Base-by-base conservation (phyloP, 768 basidiomycete genomes). In the Tephrocybe sp. region DNA sequence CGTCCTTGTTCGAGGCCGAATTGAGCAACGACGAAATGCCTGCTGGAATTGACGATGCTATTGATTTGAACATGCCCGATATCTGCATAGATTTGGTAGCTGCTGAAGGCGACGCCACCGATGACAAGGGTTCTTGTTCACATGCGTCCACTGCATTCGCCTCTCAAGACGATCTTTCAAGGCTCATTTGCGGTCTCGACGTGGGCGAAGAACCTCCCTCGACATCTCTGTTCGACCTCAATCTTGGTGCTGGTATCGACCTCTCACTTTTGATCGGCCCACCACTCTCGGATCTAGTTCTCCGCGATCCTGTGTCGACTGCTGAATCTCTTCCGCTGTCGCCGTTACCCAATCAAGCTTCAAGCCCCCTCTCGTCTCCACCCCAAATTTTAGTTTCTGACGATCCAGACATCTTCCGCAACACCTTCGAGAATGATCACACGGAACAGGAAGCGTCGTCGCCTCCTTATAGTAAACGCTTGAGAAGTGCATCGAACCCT, bases 341-440 rank as follows among this genome's bases (percentile, higher is more conserved):
- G 6, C 47, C 55, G 10, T 25, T 53, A 12, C 30, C 41, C 15
- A 52, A 33, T 25, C 51, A 55, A n/a, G 9, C 29, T 15, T 49
- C 53, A 31, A 53, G 54, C 31, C 57, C 54, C n/a, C 44, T 52
- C 11, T 53, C 52, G 24, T 55, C 56, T 36, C 47, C 54, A n/a
- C 51, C 46, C 8, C 21, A 31, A 23, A 53, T 51, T 21, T 39
- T 50, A 7, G 48, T 46, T 30, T 19, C 29, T 18, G 36, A 50
- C 3, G 24, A 42, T 38, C 24, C 19, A 8, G 51, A 52, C 18
- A 13, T 44, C 19, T 58, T 58, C 34, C 47, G 41, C 27, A 56
- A 58, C 40, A 56, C 25, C n/a, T 58, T 56, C 37, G 39, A 51
- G 25, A 27, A 22, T 15, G 52, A 47, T 29, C 27, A 29, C 11